phyloP scores from a whole-genome alignment of 805 yeast species.

The Lipomyces chichibuensis region DNA sequence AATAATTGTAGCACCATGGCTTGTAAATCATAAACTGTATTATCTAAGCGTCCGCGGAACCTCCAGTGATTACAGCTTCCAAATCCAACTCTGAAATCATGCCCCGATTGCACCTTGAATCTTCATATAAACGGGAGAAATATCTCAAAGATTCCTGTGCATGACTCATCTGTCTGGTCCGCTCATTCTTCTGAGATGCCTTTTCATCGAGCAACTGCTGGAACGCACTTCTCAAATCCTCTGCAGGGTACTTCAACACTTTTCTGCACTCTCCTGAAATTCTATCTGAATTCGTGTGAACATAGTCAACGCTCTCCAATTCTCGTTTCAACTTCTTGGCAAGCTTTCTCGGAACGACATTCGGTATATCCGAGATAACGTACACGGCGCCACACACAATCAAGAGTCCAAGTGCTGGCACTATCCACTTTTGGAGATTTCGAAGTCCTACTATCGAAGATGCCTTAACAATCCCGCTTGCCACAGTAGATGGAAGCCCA shows the following conservation, averaged over 20 bases:
- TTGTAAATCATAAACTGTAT: background rate
- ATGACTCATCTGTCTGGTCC: conserved; percentile 55
- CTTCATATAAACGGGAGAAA: conserved; percentile 55
- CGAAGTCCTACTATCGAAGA: conserved; percentile 17
- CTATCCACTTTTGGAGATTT: conserved; percentile 49
- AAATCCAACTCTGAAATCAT: conserved; percentile 27
- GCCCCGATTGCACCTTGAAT: conserved; percentile 33
- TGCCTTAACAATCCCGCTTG: conserved; percentile 12
- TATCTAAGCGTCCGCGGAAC: background rate
- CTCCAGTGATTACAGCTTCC: conserved; percentile 14
- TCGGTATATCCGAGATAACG: conserved; percentile 77
- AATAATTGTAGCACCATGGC: background rate
- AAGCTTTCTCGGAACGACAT: conserved; percentile 82
- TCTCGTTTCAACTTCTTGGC: conserved; percentile 69
- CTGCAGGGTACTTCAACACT: conserved; percentile 78
- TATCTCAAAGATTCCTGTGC: conserved; percentile 61
- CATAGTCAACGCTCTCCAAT: conserved; percentile 70
- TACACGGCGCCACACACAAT: conserved; percentile 62
- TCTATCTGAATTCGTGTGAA: conserved; percentile 74
- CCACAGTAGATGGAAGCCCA: conserved; percentile 25
- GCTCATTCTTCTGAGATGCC: conserved; percentile 58
- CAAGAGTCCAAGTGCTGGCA: conserved; percentile 58
- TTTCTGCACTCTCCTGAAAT: conserved; percentile 79
- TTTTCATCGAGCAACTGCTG: conserved; percentile 68
- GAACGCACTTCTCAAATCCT: conserved; percentile 74